Evolutionary conservation across 495 filamentous ascomycete species (phyloP).

Genomic region (Aspergillus haitiensis): DNA sequence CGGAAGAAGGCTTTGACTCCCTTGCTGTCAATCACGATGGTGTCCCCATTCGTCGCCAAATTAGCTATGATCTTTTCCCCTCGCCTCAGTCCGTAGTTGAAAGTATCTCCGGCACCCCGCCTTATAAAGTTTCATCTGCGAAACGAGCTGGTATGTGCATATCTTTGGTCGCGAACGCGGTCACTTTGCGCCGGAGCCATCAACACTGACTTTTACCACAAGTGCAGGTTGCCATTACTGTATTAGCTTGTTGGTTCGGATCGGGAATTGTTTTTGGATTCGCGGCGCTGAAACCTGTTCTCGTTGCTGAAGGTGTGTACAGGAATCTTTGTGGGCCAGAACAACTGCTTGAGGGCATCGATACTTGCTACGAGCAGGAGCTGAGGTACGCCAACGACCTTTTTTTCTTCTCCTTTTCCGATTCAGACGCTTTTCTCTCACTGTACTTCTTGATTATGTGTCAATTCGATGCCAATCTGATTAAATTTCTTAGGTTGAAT

Average conservation of each 20-base stretch:
- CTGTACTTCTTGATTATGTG: background rate
- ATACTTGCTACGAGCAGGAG: slow-evolving; percentile 68
- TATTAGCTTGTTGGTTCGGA: slow-evolving; percentile 63
- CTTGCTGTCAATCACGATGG: slow-evolving; percentile 12
- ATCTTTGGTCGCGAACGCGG: too few species aligned
- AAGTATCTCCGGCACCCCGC: slow-evolving; percentile 33
- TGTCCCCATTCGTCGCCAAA: slow-evolving; percentile 27
- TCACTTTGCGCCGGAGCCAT: too few species aligned
- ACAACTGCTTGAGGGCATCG: slow-evolving; percentile 41
- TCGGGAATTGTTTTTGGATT: slow-evolving; percentile 74
- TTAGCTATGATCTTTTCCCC: slow-evolving; percentile 38
- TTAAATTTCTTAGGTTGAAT: slow-evolving; percentile 49
- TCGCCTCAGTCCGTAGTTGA: slow-evolving; percentile 26
- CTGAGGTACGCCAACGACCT: slow-evolving; percentile 44
- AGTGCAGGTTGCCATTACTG: slow-evolving; percentile 61
- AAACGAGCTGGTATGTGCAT: slow-evolving; percentile 47
- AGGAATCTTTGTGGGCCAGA: slow-evolving; percentile 53
- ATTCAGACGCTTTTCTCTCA: background rate
- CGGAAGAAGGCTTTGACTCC: slow-evolving; percentile 15
- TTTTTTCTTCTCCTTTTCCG: background rate
- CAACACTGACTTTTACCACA: background rate
- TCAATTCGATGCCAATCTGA: background rate
- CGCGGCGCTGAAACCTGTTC: slow-evolving; percentile 69
- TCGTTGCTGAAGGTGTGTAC: slow-evolving; percentile 67
- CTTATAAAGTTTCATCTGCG: slow-evolving; percentile 54